phyloP scores from a whole-genome alignment of 177 flowering plant species.

The Vitis hybrid region DNA sequence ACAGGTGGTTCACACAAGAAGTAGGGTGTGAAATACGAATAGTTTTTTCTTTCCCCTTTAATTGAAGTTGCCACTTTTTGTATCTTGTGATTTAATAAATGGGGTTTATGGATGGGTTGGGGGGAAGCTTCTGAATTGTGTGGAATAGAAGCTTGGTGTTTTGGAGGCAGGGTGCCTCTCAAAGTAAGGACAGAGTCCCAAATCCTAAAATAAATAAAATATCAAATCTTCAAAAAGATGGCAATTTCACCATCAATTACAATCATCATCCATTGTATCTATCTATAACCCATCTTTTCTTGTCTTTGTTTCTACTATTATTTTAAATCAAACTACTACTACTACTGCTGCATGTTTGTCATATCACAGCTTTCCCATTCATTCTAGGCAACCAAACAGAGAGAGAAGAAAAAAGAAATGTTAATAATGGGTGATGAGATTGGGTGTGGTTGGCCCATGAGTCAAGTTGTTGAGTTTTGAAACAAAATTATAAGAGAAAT shows the following conservation, averaged over 20 bases:
- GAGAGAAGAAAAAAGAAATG: slow-evolving; percentile 2
- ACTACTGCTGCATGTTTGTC: slow-evolving; percentile 5
- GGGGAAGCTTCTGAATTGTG: not conserved
- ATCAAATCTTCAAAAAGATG: slow-evolving; percentile 4
- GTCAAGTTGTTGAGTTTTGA: slow-evolving; percentile 13
- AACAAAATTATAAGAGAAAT: slow-evolving; percentile 10
- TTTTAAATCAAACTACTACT: slow-evolving; percentile 1
- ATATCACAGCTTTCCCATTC: slow-evolving; percentile 3
- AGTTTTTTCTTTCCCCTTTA: no score
- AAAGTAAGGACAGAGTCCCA: slow-evolving; percentile 29
- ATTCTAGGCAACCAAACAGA: not conserved
- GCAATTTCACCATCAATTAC: slow-evolving; percentile 1
- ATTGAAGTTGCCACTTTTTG: not conserved
- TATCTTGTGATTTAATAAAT: not conserved
- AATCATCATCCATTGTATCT: slow-evolving; percentile 14
- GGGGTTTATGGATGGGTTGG: not conserved
- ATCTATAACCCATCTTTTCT: slow-evolving; percentile 12
- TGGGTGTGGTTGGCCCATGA: slow-evolving; percentile 8
- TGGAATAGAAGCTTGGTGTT: slow-evolving; percentile 4
- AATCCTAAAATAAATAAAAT: slow-evolving; percentile 5
- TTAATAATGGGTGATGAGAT: not conserved
- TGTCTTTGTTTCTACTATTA: slow-evolving; percentile 11
- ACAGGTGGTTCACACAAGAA: no score
- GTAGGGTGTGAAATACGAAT: no score
- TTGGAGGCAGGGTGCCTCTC: slow-evolving; percentile 22